Percentiles rank a stretch among this genome's conserved stretches.
Evolutionary conservation across 2,329 filamentous ascomycete species (phyloP).

Genomic region (Colletotrichum salicis): DNA sequence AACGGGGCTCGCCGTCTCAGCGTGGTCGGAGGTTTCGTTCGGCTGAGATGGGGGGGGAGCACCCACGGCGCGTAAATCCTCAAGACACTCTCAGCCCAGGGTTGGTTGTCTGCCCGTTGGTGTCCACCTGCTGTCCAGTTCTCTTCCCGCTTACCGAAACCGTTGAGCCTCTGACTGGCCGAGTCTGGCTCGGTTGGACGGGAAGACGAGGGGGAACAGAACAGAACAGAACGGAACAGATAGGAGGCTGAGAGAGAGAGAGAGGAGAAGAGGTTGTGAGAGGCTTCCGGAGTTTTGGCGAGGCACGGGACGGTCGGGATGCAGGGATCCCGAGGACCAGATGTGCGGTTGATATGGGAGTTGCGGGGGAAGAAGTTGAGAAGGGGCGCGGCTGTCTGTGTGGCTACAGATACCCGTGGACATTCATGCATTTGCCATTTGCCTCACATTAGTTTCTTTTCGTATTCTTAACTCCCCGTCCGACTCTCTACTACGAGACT

Average conservation of each 20-base stretch:
- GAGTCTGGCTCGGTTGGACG: background rate
- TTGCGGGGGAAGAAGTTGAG: background rate
- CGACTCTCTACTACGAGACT: background rate
- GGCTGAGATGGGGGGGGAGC: background rate
- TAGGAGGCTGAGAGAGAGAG: too few relatives aligned
- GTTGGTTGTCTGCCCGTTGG: too few relatives aligned
- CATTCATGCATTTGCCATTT: background rate
- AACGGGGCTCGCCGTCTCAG: conserved; percentile 34
- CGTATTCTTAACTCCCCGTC: background rate
- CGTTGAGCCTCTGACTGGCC: background rate
- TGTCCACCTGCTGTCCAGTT: background rate
- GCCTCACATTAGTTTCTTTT: background rate
- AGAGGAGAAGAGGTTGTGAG: background rate
- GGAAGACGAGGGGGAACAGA: background rate
- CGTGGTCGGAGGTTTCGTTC: conserved; percentile 31
- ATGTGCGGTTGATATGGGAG: background rate
- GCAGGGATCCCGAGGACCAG: background rate
- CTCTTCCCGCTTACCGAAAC: background rate
- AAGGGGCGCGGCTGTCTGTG: background rate
- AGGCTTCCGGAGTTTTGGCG: background rate
- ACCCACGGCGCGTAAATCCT: too few relatives aligned
- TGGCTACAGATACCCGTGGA: background rate
- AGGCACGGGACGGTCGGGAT: background rate
- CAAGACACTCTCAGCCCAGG: too few relatives aligned
- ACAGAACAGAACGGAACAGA: background rate